Evolutionary conservation across 805 yeast genomes (phyloP), one percentile per base, ranked within the genome.

Genomic region (Myxozyma melibiosi): DNA sequence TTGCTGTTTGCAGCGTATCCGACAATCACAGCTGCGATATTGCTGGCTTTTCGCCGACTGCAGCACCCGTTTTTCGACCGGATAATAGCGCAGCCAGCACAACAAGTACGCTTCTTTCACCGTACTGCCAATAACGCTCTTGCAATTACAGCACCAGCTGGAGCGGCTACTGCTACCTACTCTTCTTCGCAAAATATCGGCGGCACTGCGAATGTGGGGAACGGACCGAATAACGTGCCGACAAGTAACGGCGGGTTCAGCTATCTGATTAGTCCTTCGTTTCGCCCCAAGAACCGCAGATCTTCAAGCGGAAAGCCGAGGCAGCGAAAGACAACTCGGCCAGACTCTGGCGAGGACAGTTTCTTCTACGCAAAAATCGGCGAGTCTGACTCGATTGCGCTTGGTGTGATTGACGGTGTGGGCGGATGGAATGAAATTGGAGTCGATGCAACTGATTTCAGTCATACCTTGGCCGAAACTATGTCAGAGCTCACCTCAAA

Each of bases 381-480:
- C 16, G 60, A 65, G 33, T 54, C 58, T 5, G 50, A 50, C 16
- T 66, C 66, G 3, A 58, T 65, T 20, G 69, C 68, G 3, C 58
- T 66, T 2, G 68, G 69, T 7, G 68, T 66, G 4, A 73, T 97
- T 4, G 99, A 92, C 73, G 99, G 99, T 13, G 98, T 94, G 3
- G 98, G 98, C 14, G 98, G 98, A 2, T 92, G 98, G 97, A 81
- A 88, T 1, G 94, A 88, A 59, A 85, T 88, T 45, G 97, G 97
- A 0, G 86, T 83, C 66, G 97, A 92, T 70, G 88, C 96, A 1
- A 81, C 90, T 56, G 92, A 92, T 6, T 88, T 92, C 58, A 84
- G 94, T 39, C 78, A 95, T 64, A 94, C 88, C 65, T 73, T 92
- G 38, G 86, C 96, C 63, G 73, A 73, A 4, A 75, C 81, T 2